Conservation (phyloP, 192 early-diverging fungal species). For the Entomortierella chlamydospora region DNA sequence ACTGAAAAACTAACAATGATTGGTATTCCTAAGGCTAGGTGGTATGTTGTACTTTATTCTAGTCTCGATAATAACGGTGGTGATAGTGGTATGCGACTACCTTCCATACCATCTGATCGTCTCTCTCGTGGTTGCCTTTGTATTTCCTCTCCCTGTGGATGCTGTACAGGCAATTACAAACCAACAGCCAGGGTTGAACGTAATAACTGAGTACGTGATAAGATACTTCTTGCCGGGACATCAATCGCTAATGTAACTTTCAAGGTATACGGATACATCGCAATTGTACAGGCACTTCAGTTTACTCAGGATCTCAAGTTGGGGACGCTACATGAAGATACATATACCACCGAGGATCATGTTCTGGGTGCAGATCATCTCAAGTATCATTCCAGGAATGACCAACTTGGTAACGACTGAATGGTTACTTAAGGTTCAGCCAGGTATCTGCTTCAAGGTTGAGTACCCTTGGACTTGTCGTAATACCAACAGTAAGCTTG, state of each 20-base stretch:
- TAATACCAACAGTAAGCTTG: slow-evolving; percentile 57
- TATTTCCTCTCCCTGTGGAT: slow-evolving; percentile 65
- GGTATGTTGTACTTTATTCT: too few relatives aligned
- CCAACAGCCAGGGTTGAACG: slow-evolving; percentile 57
- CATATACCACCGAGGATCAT: slow-evolving; percentile 64
- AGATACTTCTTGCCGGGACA: slow-evolving; percentile 65
- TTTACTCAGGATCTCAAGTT: slow-evolving; percentile 68
- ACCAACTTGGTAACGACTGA: slow-evolving; percentile 53
- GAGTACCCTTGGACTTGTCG: slow-evolving; percentile 47
- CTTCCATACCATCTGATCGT: too few relatives aligned
- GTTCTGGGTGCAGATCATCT: slow-evolving; percentile 60
- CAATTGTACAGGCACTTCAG: slow-evolving; percentile 60
- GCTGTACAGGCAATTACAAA: slow-evolving; percentile 64
- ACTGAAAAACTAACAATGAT: too few relatives aligned
- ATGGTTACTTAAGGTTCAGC: slow-evolving; percentile 30
- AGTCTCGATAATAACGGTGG: too few relatives aligned
- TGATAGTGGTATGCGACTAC: too few relatives aligned
- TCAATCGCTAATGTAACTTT: slow-evolving; percentile 63
- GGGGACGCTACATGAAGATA: slow-evolving; percentile 74
- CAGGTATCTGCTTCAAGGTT: slow-evolving; percentile 51
- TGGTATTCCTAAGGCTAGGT: too few relatives aligned
- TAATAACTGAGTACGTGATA: slow-evolving; percentile 66
- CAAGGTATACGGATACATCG: slow-evolving; percentile 65
- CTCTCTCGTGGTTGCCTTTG: too few relatives aligned
- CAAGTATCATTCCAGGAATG: slow-evolving; percentile 58